A percentile compares a stretch with the other conserved stretches of the same genome.
These are phyloP conservation scores for Nannizzia gypsea DNA, from an alignment of 2,329 filamentous ascomycete species.

Conservation along the genomic window DNA sequence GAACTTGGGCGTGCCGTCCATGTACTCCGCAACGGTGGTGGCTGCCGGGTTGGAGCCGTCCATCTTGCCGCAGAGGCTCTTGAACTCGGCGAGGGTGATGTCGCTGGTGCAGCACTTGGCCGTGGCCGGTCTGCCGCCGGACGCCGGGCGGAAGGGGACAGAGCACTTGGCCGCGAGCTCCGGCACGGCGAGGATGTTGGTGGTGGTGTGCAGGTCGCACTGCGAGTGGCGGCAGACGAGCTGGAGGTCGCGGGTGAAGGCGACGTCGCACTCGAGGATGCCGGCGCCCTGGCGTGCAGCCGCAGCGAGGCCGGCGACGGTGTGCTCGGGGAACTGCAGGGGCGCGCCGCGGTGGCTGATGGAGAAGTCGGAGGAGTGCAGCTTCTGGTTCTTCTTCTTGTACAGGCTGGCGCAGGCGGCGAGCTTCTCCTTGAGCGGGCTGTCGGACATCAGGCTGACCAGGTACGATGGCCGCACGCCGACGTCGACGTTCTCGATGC, in stretches of 20 bases:
- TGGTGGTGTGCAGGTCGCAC: slow-evolving; percentile 58
- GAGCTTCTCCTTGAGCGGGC: slow-evolving; percentile 49
- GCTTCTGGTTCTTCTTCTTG: slow-evolving; percentile 36
- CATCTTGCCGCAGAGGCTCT: slow-evolving; percentile 58
- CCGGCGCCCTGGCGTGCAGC: slow-evolving; percentile 57
- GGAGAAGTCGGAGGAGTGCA: slow-evolving; percentile 44
- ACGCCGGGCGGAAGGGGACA: slow-evolving; percentile 47
- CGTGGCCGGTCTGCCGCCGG: slow-evolving; percentile 40
- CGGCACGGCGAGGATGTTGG: slow-evolving; percentile 52
- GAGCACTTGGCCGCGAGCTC: slow-evolving; percentile 54
- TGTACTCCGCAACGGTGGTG: slow-evolving; percentile 46
- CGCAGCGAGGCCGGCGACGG: slow-evolving; percentile 46
- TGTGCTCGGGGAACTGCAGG: slow-evolving; percentile 55
- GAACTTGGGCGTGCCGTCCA: slow-evolving; percentile 48
- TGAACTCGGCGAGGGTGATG: slow-evolving; percentile 56
- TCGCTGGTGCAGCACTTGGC: slow-evolving; percentile 62
- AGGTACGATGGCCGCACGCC: slow-evolving; percentile 55
- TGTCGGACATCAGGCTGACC: slow-evolving; percentile 50
- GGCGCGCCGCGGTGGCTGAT: slow-evolving; percentile 54
- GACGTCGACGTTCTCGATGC: slow-evolving; percentile 39
- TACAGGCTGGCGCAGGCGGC: slow-evolving; percentile 35
- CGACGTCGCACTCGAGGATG: slow-evolving; percentile 55
- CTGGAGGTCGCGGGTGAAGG: slow-evolving; percentile 52
- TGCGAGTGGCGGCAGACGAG: slow-evolving; percentile 59
- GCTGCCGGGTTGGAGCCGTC: slow-evolving; percentile 51